Percentiles rank a stretch among this genome's conserved stretches.
phyloP scores from a whole-genome alignment of 225 moss, liverwort and hornwort species.

The Antitrichia curtipendula region DNA sequence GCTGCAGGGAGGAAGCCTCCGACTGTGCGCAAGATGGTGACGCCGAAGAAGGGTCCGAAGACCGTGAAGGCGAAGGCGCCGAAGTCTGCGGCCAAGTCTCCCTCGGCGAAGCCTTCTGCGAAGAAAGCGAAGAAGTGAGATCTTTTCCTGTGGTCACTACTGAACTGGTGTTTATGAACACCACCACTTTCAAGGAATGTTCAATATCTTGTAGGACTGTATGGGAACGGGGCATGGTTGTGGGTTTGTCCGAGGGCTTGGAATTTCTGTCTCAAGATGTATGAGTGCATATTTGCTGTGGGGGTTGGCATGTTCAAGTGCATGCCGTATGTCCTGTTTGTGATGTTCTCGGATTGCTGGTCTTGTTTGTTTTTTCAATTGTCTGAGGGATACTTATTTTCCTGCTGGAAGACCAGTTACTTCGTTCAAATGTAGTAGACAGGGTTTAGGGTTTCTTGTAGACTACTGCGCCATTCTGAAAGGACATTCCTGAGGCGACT shows the following conservation, averaged over 20 bases:
- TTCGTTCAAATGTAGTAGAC: too few species aligned
- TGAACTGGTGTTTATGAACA: conserved; percentile 16
- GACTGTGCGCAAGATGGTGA: conserved; percentile 40
- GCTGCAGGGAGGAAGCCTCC: conserved; percentile 29
- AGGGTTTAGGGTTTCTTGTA: too few species aligned
- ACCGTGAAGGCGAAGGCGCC: conserved; percentile 6
- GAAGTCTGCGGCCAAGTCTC: conserved; percentile 10
- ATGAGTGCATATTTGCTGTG: neutral
- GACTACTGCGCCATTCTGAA: too few species aligned
- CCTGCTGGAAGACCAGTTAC: too few species aligned
- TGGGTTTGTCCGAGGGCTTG: too few species aligned
- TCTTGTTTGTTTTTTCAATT: too few species aligned
- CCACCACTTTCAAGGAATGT: neutral
- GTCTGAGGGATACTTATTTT: too few species aligned
- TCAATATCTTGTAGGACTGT: neutral
- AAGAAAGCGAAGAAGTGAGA: conserved; percentile 73
- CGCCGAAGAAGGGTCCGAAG: conserved; percentile 58
- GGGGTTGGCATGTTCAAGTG: neutral
- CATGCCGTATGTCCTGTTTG: too few species aligned
- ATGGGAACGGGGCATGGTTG: neutral
- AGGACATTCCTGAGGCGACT: neutral
- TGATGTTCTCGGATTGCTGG: too few species aligned
- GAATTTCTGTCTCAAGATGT: neutral
- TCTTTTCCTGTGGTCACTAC: neutral
- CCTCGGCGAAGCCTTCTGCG: conserved; percentile 26